Evolutionary conservation across 106 monocot species (phyloP).

Genomic region (Platanthera zijinensis): DNA sequence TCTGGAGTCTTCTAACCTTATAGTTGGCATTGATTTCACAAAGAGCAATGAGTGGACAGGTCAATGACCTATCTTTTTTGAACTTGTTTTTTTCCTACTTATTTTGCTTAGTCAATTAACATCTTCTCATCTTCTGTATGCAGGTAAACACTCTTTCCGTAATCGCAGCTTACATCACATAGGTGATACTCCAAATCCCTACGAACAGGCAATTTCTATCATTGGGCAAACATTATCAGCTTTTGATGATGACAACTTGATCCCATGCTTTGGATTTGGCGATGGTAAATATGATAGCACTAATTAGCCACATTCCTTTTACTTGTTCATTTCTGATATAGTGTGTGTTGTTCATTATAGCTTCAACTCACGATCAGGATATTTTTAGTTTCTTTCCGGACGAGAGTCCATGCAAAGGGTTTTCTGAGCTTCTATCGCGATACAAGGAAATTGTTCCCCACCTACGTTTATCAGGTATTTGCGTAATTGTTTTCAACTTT

Average conservation of each 20-base stretch:
- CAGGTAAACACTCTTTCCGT: constrained; percentile 56
- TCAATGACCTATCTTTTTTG: constrained; percentile 9
- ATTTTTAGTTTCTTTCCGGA: constrained; percentile 55
- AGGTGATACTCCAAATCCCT: constrained; percentile 50
- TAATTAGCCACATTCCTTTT: background rate
- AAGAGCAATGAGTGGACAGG: constrained; percentile 97
- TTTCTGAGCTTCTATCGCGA: constrained; percentile 29
- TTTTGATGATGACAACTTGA: constrained; percentile 83
- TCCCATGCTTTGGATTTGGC: constrained; percentile 84
- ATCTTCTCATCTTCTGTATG: constrained; percentile 9
- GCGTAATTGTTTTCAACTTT: background rate
- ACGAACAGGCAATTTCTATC: constrained; percentile 79
- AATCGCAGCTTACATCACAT: constrained; percentile 55
- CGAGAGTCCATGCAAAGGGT: constrained; percentile 43
- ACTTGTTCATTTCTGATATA: background rate
- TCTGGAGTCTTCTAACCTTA: constrained; percentile 76
- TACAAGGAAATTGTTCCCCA: constrained; percentile 47
- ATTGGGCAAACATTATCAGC: constrained; percentile 58
- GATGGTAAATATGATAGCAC: constrained; percentile 40
- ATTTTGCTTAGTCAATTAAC: background rate
- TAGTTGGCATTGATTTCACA: constrained; percentile 83
- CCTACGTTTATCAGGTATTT: constrained; percentile 38
- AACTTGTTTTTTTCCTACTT: background rate
- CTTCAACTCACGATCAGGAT: constrained; percentile 48
- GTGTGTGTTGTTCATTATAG: constrained; percentile 20